Evolutionary conservation across 2,329 filamentous ascomycete genomes (phyloP), one percentile per base, ranked within the genome.

Genomic region (Coniochaeta sp.): DNA sequence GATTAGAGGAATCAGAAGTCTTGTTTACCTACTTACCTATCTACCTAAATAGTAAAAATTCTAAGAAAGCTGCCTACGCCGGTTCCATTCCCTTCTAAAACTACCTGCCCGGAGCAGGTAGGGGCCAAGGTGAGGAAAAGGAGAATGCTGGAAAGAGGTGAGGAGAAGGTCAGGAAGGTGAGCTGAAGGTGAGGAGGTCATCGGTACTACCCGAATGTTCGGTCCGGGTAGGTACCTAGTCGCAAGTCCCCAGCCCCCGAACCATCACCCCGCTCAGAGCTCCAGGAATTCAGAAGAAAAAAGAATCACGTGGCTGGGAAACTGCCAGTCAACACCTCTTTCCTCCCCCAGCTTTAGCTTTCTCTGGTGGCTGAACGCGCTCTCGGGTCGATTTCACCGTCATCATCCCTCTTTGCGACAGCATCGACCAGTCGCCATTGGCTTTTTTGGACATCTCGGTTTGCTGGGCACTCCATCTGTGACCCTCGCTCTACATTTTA

Each of bases 221-320:
- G n/a, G n/a, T n/a, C n/a, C n/a, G n/a, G n/a, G n/a, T n/a, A 34
- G 16, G 42, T 47, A 47, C 42, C 4, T 47, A 47, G 17, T 40
- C 9, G 40, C 55, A 10, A 62, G 38, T 58, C 32, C 34, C 30
- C 62, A 61, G 58, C 30, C 47, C 54, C 24, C 38, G 34, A 24
- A 34, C 38, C 36, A 26, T 44, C 40, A 50, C 47, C 42, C 42
- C 42, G 34, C 42, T n/a, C 19, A n/a, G n/a, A n/a, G n/a, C n/a
- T n/a, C n/a, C n/a, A n/a, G n/a, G n/a, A n/a, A n/a, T n/a, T 52
- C 24, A 14, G 24, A n/a, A 17, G 26, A 10, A 3, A 6, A 50
- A 58, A 62, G 57, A 62, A 67, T 68, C 65, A 67, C 65, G 67
- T 69, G 67, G 63, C 62, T 68, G 62, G 63, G 44, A 38, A 36